phyloP scores from a whole-genome alignment of 495 filamentous ascomycete genomes.

The Penicillium subrubescens region DNA sequence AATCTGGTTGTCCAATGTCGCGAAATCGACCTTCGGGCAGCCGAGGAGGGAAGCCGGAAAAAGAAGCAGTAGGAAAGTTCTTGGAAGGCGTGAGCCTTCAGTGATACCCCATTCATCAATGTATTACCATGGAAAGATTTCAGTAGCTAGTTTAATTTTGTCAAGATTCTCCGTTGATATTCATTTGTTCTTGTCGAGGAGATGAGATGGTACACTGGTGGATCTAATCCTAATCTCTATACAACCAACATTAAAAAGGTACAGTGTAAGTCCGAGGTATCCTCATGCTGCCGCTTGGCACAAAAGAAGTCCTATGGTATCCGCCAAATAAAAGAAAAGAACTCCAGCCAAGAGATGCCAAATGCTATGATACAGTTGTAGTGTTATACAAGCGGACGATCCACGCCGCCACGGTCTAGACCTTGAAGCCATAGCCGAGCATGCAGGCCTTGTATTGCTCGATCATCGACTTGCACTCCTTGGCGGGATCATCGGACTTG shows the following conservation, averaged over 20 bases:
- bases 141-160: conserved; percentile 1
- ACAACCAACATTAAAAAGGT: background rate
- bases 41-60: conserved; percentile 36
- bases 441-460: conserved; percentile 90
- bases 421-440: conserved; percentile 89
- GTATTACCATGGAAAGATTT: conserved; percentile 7
- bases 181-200: conserved; percentile 5
- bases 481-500: conserved; percentile 67
- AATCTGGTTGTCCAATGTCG: conserved; percentile 64
- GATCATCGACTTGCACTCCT: conserved; percentile 80
- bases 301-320: conserved; percentile 8
- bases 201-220: conserved; percentile 24
- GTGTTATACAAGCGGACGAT: conserved; percentile 21
- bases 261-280: background rate
- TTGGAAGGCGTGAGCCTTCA: conserved; percentile 19
- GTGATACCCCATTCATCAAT: conserved; percentile 35
- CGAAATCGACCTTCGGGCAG: conserved; percentile 27
- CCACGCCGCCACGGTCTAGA: conserved; percentile 38
- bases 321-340: conserved; percentile 19
- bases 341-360: conserved; percentile 21
- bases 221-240: background rate
- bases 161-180: conserved; percentile 1
- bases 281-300: background rate
- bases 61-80: conserved; percentile 40
- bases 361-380: conserved; percentile 31